A percentile compares a stretch with the other conserved stretches of the same genome.
These are phyloP conservation scores for Antitrichia curtipendula DNA, from an alignment of 225 moss, liverwort and hornwort species.

Conservation along the genomic window DNA sequence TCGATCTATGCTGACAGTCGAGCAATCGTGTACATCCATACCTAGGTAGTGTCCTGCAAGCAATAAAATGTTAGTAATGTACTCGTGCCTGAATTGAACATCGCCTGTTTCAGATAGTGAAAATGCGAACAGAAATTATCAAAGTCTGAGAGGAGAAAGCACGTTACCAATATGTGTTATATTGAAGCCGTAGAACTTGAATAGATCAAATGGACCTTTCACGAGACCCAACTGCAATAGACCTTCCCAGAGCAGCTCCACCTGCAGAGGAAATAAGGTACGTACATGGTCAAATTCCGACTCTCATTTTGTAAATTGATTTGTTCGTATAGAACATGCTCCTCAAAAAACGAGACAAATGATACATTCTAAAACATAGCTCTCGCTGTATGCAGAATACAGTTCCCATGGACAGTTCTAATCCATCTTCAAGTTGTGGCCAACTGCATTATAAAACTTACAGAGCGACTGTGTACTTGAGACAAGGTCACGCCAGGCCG, in stretches of 20 bases:
- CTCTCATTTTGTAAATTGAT: neutral
- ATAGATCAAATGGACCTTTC: constrained; percentile 34
- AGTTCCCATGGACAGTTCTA: neutral
- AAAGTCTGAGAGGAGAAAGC: neutral
- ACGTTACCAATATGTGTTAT: constrained; percentile 72
- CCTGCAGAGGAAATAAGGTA: constrained; percentile 15
- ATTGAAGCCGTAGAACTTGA: constrained; percentile 59
- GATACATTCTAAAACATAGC: neutral
- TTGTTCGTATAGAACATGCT: neutral
- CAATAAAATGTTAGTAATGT: neutral
- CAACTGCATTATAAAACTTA: constrained; percentile 12
- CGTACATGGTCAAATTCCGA: neutral
- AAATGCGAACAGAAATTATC: neutral
- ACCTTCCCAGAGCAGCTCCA: constrained; percentile 53
- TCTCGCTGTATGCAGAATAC: neutral
- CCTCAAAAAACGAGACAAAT: neutral
- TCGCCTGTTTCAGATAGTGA: neutral
- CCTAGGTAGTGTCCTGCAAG: constrained; percentile 89
- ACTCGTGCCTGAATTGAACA: neutral
- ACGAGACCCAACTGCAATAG: constrained; percentile 72
- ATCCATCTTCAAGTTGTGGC: neutral
- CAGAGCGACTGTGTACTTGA: constrained; percentile 76
- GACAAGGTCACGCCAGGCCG: constrained; percentile 68
- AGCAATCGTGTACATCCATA: constrained; percentile 97
- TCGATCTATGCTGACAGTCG: constrained; percentile 52